Conservation (phyloP, 2,329 filamentous ascomycete species). For the Diaporthe ilicicola region DNA sequence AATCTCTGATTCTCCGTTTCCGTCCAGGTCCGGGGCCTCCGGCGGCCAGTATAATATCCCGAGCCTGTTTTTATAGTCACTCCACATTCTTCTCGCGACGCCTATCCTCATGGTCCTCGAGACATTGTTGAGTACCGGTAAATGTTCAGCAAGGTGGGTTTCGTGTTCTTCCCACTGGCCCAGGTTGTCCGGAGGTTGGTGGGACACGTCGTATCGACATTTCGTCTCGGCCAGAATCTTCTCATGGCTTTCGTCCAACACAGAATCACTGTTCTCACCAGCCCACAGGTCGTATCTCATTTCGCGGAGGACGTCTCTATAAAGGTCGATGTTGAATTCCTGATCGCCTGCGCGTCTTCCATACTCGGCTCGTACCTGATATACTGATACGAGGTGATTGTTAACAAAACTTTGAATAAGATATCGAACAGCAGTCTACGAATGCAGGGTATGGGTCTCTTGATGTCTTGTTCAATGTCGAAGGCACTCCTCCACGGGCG, state of each 20-base stretch:
- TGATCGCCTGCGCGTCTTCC: neutral
- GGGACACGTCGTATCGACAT: neutral
- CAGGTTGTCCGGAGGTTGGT: neutral
- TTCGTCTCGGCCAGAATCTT: neutral
- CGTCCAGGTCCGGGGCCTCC: no score
- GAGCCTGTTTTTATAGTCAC: neutral
- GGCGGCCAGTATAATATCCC: neutral
- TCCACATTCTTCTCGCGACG: neutral
- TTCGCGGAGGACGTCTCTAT: neutral
- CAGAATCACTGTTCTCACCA: neutral
- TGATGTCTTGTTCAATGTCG: neutral
- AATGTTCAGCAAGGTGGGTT: neutral
- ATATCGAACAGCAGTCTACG: neutral
- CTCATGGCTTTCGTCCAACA: neutral
- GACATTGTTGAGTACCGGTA: neutral
- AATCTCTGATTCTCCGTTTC: no score
- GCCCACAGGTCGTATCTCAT: neutral
- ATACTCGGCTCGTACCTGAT: neutral
- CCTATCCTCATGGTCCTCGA: neutral
- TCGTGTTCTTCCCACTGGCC: neutral
- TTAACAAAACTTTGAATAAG: neutral
- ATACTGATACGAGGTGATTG: neutral
- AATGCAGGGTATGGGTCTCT: no score
- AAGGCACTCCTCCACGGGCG: neutral
- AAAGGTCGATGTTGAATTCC: neutral